Conservation (phyloP, 805 yeast genomes). For the Wickerhamiella dianesei region DNA sequence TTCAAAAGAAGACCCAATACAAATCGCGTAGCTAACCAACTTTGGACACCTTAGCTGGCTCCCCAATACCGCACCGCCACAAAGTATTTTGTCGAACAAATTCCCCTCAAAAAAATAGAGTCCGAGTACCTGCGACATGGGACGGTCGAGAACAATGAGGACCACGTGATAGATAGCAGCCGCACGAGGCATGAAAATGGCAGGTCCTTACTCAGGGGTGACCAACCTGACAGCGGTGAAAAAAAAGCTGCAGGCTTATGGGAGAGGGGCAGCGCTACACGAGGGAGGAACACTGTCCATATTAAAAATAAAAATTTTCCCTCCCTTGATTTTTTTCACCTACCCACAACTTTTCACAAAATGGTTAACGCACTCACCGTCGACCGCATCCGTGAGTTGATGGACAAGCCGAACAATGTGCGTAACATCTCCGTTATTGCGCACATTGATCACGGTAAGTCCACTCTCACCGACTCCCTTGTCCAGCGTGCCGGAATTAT, state of each 20-base stretch:
- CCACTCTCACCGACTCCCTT: conserved; percentile 97
- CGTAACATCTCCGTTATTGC: conserved; percentile 99
- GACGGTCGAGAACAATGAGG: no score
- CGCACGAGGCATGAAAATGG: no score
- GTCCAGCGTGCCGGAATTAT: conserved; percentile 99
- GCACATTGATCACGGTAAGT: conserved; percentile 99
- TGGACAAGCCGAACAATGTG: conserved; percentile 99
- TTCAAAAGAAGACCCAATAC: no score
- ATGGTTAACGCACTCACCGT: conserved; percentile 25
- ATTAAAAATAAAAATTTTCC: conserved; percentile 6
- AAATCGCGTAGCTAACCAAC: no score
- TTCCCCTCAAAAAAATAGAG: no score
- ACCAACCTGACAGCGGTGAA: not conserved
- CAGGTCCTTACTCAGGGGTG: not conserved
- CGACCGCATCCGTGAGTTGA: conserved; percentile 90
- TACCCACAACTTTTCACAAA: conserved; percentile 4
- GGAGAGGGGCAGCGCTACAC: not conserved
- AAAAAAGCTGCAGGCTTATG: no score
- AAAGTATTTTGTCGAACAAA: no score
- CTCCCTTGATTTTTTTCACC: conserved; percentile 3
- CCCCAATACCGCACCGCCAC: no score
- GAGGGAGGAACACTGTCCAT: not conserved
- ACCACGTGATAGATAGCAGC: no score
- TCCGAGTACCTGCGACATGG: no score
- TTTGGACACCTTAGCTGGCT: no score